A percentile compares a stretch with the other conserved stretches of the same genome.
These are phyloP conservation scores for Candida succiphila DNA, from an alignment of 805 yeast species.

Conservation along the genomic window DNA sequence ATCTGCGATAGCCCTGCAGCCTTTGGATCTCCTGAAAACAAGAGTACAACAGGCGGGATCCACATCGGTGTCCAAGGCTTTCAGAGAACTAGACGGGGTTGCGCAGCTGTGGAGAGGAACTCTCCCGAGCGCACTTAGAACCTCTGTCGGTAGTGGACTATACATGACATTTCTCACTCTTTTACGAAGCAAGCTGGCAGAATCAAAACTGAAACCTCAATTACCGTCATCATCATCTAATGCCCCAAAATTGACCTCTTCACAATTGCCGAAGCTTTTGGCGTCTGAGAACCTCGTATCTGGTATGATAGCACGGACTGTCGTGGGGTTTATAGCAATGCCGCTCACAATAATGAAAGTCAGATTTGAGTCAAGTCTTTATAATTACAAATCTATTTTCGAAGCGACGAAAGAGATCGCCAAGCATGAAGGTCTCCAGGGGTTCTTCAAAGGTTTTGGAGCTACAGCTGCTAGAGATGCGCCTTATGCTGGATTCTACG, in stretches of 20 bases:
- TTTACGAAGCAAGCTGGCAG: conserved; percentile 43
- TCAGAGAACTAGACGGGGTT: conserved; percentile 30
- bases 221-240: conserved; percentile 2
- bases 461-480: conserved; percentile 89
- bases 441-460: conserved; percentile 80
- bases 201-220: conserved; percentile 5
- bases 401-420: conserved; percentile 55
- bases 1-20: conserved; percentile 75
- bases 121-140: conserved; percentile 79
- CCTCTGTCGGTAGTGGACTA: conserved; percentile 84
- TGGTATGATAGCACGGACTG: conserved; percentile 72
- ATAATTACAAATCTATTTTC: conserved; percentile 52
- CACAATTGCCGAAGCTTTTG: conserved; percentile 61
- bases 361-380: conserved; percentile 75
- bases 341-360: conserved; percentile 90
- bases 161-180: conserved; percentile 67
- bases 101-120: conserved; percentile 87
- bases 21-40: conserved; percentile 82
- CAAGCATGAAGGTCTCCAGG: conserved; percentile 39
- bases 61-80: conserved; percentile 20
- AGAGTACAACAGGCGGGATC: conserved; percentile 57
- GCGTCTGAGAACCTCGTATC: conserved; percentile 59
- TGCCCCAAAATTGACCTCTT: conserved; percentile 14
- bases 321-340: conserved; percentile 85
- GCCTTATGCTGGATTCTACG: conserved; percentile 92